Evolutionary conservation across 805 yeast species (phyloP).

Genomic region (Ogataea methanolica): DNA sequence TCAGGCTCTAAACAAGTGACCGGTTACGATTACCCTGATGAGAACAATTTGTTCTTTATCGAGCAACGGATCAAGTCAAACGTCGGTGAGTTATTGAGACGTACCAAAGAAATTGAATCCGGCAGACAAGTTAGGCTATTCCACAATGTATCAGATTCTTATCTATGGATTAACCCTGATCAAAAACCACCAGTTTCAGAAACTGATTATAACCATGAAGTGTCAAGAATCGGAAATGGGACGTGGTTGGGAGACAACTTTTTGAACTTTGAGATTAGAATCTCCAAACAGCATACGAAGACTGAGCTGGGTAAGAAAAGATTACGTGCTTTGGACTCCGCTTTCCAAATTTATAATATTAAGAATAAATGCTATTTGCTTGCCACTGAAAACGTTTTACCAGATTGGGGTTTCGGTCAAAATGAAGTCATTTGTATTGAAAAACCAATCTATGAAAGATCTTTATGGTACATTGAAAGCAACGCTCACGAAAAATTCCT

Average conservation of each 20-base stretch:
- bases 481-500: slow-evolving; percentile 50
- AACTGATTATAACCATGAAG: slow-evolving; percentile 86
- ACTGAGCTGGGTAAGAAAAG: slow-evolving; percentile 30
- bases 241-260: slow-evolving; percentile 61
- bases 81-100: slow-evolving; percentile 35
- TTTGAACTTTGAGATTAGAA: slow-evolving; percentile 65
- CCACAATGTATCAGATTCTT: slow-evolving; percentile 64
- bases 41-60: slow-evolving; percentile 70
- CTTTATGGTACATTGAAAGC: slow-evolving; percentile 72
- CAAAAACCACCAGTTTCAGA: slow-evolving; percentile 82
- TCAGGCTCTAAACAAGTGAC: slow-evolving; percentile 78
- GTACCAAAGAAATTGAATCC: slow-evolving; percentile 31
- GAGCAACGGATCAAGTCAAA: slow-evolving; percentile 40
- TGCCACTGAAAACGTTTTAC: slow-evolving; percentile 69
- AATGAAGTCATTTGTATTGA: slow-evolving; percentile 87
- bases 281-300: slow-evolving; percentile 36
- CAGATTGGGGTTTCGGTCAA: slow-evolving; percentile 78
- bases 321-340: slow-evolving; percentile 56
- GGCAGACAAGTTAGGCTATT: slow-evolving; percentile 60
- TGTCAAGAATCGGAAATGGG: slow-evolving; percentile 63
- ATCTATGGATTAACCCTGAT: slow-evolving; percentile 61
- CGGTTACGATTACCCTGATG: slow-evolving; percentile 53
- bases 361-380: slow-evolving; percentile 66
- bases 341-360: slow-evolving; percentile 63
- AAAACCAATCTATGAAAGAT: slow-evolving; percentile 60